Percentiles rank a stretch among this genome's conserved stretches.
Conservation (phyloP, 2,329 filamentous ascomycete species). For the Bretziella fagacearum region DNA sequence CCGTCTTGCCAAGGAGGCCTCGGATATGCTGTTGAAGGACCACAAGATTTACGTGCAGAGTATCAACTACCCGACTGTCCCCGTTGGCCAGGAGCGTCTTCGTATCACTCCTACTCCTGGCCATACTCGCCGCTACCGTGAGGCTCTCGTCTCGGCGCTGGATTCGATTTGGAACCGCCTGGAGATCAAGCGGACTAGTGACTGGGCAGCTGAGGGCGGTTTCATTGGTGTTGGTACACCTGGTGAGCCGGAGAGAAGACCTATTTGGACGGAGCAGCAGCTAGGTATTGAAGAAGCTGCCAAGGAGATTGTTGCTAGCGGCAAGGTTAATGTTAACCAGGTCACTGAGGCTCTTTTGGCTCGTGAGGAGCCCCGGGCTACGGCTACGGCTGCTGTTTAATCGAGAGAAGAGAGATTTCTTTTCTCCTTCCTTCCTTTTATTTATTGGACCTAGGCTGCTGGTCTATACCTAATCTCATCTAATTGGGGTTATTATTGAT, state of each 20-base stretch:
- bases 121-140: constrained; percentile 68
- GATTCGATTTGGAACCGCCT: constrained; percentile 80
- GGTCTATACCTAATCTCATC: background rate
- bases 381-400: background rate
- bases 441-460: background rate
- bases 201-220: constrained; percentile 81
- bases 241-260: constrained; percentile 39
- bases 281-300: constrained; percentile 55
- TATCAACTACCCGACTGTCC: constrained; percentile 98
- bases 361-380: constrained; percentile 3
- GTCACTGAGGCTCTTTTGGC: constrained; percentile 10
- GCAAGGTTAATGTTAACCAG: constrained; percentile 7
- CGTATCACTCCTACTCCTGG: constrained; percentile 93
- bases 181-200: constrained; percentile 76
- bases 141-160: constrained; percentile 62
- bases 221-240: constrained; percentile 85
- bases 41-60: constrained; percentile 95
- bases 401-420: too few relatives aligned
- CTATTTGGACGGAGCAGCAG: constrained; percentile 88
- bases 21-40: constrained; percentile 76
- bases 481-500: background rate
- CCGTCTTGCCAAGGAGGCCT: constrained; percentile 78
- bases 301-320: constrained; percentile 38
- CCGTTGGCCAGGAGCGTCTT: constrained; percentile 91
- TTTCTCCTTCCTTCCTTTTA: background rate